A percentile compares a stretch with the other conserved stretches of the same genome.
These are phyloP conservation scores for Fagopyrum homotropicum DNA, from an alignment of 148 eudicot species.

Conservation along the genomic window DNA sequence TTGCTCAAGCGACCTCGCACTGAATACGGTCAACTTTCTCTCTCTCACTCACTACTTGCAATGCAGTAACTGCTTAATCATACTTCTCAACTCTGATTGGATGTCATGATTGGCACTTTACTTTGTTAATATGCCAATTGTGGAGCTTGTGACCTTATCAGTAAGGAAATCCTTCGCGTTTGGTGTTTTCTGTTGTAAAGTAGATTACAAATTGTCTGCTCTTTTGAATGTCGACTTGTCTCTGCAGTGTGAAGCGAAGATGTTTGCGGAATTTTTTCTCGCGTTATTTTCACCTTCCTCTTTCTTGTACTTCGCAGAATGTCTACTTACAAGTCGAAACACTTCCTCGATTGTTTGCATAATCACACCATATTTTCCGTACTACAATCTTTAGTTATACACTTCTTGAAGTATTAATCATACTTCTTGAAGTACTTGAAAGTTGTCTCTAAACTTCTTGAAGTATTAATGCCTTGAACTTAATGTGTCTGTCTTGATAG, in stretches of 20 bases:
- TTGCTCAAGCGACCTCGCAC: conserved; percentile 30
- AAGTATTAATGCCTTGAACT: no score
- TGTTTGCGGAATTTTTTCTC: not conserved
- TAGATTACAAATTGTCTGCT: not conserved
- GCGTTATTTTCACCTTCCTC: not conserved
- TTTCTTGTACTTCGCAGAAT: not conserved
- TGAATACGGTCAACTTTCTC: conserved; percentile 15
- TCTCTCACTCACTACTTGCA: not conserved
- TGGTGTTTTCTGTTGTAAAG: not conserved
- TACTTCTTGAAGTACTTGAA: no score
- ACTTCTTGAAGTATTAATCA: no score
- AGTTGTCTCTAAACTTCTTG: no score
- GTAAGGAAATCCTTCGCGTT: not conserved
- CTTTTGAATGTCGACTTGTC: not conserved
- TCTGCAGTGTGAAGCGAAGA: not conserved
- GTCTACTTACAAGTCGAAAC: not conserved
- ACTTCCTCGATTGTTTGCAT: not conserved
- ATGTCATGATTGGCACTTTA: not conserved
- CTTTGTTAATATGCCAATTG: not conserved
- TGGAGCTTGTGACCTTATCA: not conserved
- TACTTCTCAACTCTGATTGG: not conserved
- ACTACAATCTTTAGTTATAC: not conserved
- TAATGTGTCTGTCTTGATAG: no score
- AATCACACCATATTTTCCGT: not conserved
- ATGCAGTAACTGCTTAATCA: not conserved